Conservation (phyloP, 2,329 filamentous ascomycete genomes). For the Cercospora canescens region DNA sequence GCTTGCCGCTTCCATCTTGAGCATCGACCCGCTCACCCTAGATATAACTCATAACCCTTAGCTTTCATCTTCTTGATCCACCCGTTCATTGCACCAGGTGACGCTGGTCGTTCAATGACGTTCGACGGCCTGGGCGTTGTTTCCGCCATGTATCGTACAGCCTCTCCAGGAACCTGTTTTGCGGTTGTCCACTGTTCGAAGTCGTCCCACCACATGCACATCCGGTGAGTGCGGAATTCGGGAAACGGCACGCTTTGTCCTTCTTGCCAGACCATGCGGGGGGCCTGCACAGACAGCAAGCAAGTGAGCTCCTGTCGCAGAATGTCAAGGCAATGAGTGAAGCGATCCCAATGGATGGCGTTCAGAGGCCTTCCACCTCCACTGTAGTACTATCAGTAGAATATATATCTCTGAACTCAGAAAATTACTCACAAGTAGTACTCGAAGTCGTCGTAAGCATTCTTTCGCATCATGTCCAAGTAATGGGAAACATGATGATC, state of each 20-base stretch:
- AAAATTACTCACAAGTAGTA: neutral
- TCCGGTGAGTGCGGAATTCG: constrained; percentile 1
- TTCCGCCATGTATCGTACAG: too few species aligned
- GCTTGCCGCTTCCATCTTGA: too few species aligned
- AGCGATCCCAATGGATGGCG: neutral
- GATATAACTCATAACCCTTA: too few species aligned
- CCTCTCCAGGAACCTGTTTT: neutral
- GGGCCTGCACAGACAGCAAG: neutral
- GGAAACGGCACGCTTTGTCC: neutral
- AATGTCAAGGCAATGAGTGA: neutral
- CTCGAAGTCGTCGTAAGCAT: neutral
- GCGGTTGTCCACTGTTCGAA: neutral
- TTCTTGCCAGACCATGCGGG: neutral
- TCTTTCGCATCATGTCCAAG: neutral
- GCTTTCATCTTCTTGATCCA: too few species aligned
- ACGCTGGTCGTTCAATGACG: too few species aligned
- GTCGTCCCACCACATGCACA: neutral
- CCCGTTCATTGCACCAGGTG: too few species aligned
- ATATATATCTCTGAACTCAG: neutral
- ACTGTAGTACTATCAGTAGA: neutral
- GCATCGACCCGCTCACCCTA: too few species aligned
- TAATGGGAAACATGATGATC: neutral
- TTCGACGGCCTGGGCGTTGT: too few species aligned
- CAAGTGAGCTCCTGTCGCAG: neutral
- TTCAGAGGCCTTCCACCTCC: neutral